Evolutionary conservation across 2,329 filamentous ascomycete genomes (phyloP), one percentile per base, ranked within the genome.

Genomic region (Neoarthrinium moseri): DNA sequence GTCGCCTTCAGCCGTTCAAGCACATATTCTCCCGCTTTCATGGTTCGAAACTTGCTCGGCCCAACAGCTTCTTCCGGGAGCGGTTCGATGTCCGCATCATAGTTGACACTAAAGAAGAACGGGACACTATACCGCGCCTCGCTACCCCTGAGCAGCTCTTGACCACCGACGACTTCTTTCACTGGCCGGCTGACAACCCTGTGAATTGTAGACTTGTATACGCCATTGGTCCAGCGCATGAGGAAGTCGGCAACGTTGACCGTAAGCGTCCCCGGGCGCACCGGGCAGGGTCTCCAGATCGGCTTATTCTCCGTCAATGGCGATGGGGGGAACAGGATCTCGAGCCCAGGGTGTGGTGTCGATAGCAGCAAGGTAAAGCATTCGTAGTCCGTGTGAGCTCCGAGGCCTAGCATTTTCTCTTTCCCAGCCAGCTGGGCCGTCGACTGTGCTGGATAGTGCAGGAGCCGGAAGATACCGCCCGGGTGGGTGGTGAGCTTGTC

Each of bases 61-160:
- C 26, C 26, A 8, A 29, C 26, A 8, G 10, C 8, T 8, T 18
- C 17, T 15, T 35, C 33, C 10, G 43, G 74, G 81, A 2, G 78
- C 6, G 47, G 44, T 6, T 32, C 23, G 8, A 49, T 36, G 15
- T 32, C 44, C 17, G 37, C 29, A 10, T 49, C 47, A 33, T 49
- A 49, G 13, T 49, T 49, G n/a, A 49, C 34, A n/a, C 34, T 35
- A 10, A 49, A 49, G 38, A 49, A 49, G 29, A 49, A 49, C 13
- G 47, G 47, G 10, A 49, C 41, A 13, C 41, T 46, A 17, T 49
- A 49, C 13, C 47, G 30, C 21, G 38, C 44, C 26, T 47, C 26
- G 26, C 26, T 29, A 8, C 26, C 26, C 8, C n/a, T 8, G 8
- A 29, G 26, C 26, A 29, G 8, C 26, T 29, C 26, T 8, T 29